A percentile compares a stretch with the other conserved stretches of the same genome.
Conservation (phyloP, 2,329 filamentous ascomycete species). For the Beauveria asiatica region DNA sequence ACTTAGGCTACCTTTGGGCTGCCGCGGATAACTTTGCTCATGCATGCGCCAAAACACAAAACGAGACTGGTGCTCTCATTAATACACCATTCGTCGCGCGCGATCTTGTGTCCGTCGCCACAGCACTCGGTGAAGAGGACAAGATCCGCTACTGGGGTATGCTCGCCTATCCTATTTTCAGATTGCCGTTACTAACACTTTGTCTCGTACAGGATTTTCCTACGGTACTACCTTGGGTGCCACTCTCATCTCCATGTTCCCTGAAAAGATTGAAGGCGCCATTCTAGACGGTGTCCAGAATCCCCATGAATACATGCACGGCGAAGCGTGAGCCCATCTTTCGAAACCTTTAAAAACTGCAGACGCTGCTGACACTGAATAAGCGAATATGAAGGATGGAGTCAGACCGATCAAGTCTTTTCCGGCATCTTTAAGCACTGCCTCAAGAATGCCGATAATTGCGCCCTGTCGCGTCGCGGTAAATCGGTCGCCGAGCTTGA, state of each 20-base stretch:
- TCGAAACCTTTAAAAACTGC: too few species aligned
- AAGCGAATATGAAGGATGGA: constrained; percentile 19
- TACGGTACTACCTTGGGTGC: constrained; percentile 33
- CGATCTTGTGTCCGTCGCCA: constrained; percentile 28
- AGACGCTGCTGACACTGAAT: not conserved
- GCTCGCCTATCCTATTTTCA: not conserved
- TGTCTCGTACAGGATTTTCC: constrained; percentile 18
- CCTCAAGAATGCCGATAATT: constrained; percentile 18
- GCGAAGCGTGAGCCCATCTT: constrained; percentile 6
- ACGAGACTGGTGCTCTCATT: constrained; percentile 19
- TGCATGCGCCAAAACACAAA: constrained; percentile 17
- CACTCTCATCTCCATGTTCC: constrained; percentile 33
- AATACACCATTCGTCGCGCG: constrained; percentile 25
- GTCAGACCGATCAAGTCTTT: constrained; percentile 21
- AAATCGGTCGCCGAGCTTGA: constrained; percentile 27
- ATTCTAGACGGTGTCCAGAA: constrained; percentile 30
- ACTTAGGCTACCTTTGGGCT: constrained; percentile 15
- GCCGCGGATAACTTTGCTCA: constrained; percentile 13
- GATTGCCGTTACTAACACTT: not conserved
- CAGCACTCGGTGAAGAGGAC: constrained; percentile 24
- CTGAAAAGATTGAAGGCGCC: constrained; percentile 29
- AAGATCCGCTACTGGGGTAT: constrained; percentile 25
- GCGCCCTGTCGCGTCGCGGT: constrained; percentile 21
- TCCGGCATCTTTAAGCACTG: constrained; percentile 21
- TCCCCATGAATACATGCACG: constrained; percentile 24